phyloP scores from a whole-genome alignment of 2,329 filamentous ascomycete genomes.

The Pyrenochaeta sp. region DNA sequence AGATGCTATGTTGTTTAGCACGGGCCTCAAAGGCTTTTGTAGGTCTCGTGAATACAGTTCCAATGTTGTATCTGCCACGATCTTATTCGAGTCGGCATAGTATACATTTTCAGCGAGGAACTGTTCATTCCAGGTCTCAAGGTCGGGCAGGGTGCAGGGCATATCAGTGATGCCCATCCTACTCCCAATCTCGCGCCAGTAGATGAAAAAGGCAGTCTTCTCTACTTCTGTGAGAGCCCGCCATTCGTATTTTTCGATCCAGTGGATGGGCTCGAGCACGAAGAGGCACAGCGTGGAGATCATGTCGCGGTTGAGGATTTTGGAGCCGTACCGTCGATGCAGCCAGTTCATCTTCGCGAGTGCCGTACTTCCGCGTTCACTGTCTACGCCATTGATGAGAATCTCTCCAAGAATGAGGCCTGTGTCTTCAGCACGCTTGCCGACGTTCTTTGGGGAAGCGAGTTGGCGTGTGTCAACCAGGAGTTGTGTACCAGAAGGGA shows the following conservation, averaged over 20 bases:
- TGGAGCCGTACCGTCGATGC: background rate
- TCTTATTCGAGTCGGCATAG: background rate
- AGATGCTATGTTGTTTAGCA: background rate
- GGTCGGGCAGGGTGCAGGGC: background rate
- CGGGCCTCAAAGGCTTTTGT: background rate
- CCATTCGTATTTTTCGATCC: background rate
- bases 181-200: background rate
- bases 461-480: background rate
- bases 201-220: background rate
- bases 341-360: constrained; percentile 3
- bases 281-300: background rate
- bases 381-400: background rate
- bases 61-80: background rate
- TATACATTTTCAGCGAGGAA: background rate
- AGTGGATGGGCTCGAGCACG: background rate
- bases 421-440: background rate
- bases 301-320: background rate
- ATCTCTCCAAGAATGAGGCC: constrained; percentile 1
- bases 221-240: background rate
- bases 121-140: background rate
- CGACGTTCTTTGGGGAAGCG: background rate
- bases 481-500: background rate
- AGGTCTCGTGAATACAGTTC: background rate
- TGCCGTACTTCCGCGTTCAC: background rate
- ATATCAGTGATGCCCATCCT: background rate